Conservation (phyloP, 352 stramenopile species). For the Phytopythium sindhum region DNA sequence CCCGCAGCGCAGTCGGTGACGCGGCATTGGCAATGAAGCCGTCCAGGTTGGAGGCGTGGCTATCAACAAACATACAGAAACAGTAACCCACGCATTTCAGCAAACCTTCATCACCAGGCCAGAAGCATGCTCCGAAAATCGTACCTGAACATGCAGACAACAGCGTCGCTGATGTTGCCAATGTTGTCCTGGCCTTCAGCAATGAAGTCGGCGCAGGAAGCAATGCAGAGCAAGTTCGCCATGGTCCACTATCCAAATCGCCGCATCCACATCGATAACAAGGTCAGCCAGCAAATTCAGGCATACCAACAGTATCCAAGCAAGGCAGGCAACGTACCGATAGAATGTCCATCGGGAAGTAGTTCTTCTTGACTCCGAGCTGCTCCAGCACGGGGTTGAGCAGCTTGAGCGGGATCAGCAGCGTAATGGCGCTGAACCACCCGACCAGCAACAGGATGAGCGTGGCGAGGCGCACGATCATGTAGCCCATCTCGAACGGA, state of each 20-base stretch:
- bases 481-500: constrained; percentile 56
- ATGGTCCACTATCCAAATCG: constrained; percentile 22
- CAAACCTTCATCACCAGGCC: neutral
- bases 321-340: constrained; percentile 22
- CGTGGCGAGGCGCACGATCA: constrained; percentile 60
- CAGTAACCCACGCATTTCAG: neutral
- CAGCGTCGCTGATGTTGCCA: constrained; percentile 48
- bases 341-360: constrained; percentile 72
- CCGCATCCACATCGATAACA: constrained; percentile 1
- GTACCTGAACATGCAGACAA: constrained; percentile 84
- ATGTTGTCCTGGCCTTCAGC: constrained; percentile 57
- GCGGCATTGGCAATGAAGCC: constrained; percentile 78
- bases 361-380: constrained; percentile 72
- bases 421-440: constrained; percentile 65
- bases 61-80: constrained; percentile 7
- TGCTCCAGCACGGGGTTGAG: constrained; percentile 42
- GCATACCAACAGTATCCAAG: neutral
- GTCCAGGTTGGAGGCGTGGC: constrained; percentile 82
- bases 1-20: constrained; percentile 70
- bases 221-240: constrained; percentile 53
- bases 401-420: constrained; percentile 69
- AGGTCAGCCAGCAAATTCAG: neutral
- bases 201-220: constrained; percentile 40
- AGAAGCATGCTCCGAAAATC: neutral
- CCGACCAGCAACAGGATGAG: constrained; percentile 67